Evolutionary conservation across 106 monocot species (phyloP).

Genomic region (Dactylorhiza incarnata): DNA sequence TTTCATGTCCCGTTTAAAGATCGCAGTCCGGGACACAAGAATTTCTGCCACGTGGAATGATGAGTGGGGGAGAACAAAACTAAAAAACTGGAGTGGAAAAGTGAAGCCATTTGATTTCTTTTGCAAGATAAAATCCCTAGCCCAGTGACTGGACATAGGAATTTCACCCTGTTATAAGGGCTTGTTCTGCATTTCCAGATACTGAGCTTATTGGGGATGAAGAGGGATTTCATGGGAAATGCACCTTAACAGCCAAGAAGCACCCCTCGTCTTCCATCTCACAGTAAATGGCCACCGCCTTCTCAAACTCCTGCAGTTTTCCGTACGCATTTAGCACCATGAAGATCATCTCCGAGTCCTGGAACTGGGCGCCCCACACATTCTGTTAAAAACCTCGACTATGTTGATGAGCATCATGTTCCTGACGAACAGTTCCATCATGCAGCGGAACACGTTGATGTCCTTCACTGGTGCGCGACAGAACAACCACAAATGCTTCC

Average conservation of each 20-base stretch:
- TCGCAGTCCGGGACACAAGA: too few relatives aligned
- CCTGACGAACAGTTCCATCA: slow-evolving; percentile 72
- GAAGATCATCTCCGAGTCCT: slow-evolving; percentile 63
- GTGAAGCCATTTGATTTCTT: too few relatives aligned
- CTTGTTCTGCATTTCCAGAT: slow-evolving; percentile 48
- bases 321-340: slow-evolving; percentile 69
- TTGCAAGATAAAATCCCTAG: too few relatives aligned
- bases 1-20: too few relatives aligned
- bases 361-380: slow-evolving; percentile 65
- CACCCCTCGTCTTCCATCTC: slow-evolving; percentile 89
- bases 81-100: too few relatives aligned
- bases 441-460: slow-evolving; percentile 38
- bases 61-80: too few relatives aligned
- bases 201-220: too few relatives aligned
- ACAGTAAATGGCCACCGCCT: slow-evolving; percentile 47
- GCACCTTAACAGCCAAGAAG: slow-evolving; percentile 62
- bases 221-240: too few relatives aligned
- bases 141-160: too few relatives aligned
- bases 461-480: slow-evolving; percentile 65
- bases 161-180: slow-evolving; percentile 61
- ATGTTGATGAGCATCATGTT: slow-evolving; percentile 64
- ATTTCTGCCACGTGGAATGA: too few relatives aligned
- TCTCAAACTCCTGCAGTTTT: slow-evolving; percentile 70
- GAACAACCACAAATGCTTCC: slow-evolving; percentile 77
- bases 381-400: slow-evolving; percentile 75